Conservation (phyloP, 495 filamentous ascomycete genomes). For the Penicillium crystallinum region DNA sequence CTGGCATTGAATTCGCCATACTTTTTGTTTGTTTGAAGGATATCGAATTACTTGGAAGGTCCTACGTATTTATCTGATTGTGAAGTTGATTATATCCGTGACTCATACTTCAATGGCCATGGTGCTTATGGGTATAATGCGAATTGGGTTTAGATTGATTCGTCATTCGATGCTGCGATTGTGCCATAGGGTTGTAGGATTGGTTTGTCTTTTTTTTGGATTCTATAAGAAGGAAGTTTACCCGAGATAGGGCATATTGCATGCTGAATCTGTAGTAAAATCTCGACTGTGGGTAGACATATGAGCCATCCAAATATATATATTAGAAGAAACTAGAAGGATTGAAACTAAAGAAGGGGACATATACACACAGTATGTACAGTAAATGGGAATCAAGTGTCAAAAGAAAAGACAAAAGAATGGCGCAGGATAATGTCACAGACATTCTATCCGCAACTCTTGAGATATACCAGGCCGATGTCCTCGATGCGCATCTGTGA, state of each 20-base stretch:
- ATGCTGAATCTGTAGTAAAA: background rate
- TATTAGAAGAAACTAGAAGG: background rate
- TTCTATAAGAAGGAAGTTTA: background rate
- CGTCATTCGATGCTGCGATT: background rate
- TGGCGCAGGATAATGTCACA: constrained; percentile 11
- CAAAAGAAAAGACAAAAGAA: constrained; percentile 1
- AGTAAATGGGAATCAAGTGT: constrained; percentile 1
- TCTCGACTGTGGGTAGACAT: background rate
- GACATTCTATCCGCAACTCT: constrained; percentile 35
- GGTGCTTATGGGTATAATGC: background rate
- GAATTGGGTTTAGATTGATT: background rate
- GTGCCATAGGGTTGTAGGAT: background rate
- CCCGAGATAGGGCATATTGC: background rate
- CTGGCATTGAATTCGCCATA: background rate
- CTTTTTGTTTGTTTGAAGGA: too few relatives aligned
- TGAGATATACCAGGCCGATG: constrained; percentile 36
- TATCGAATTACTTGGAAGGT: too few relatives aligned
- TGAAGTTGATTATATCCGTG: background rate
- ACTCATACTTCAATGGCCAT: background rate
- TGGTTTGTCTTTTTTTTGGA: background rate
- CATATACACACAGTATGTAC: background rate
- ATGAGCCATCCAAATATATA: background rate
- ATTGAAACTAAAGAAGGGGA: background rate
- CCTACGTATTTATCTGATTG: too few relatives aligned
- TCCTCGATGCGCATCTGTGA: constrained; percentile 26